Percentiles rank a stretch among this genome's conserved stretches.
These are phyloP conservation scores for Marsdenia floribunda DNA, from an alignment of 257 asterid genomes.

Conservation along the genomic window DNA sequence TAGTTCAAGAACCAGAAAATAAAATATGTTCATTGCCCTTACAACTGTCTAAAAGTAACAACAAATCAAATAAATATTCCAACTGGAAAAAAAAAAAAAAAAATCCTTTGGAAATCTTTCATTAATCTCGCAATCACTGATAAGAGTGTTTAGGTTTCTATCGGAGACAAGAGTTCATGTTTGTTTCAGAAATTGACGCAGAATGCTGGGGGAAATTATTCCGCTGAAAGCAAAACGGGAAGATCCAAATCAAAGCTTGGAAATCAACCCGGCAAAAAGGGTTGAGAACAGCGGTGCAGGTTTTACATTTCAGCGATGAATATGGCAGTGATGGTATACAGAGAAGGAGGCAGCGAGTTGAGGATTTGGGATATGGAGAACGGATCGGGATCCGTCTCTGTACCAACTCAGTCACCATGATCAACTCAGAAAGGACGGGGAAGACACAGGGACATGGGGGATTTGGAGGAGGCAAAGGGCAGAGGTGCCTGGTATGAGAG, in stretches of 20 bases:
- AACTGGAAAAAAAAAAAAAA: not conserved
- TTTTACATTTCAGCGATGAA: constrained; percentile 78
- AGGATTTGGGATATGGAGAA: no score
- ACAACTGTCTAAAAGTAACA: not conserved
- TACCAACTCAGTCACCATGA: constrained; percentile 66
- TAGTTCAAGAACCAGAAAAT: not conserved
- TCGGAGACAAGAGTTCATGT: not conserved
- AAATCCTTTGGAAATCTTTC: not conserved
- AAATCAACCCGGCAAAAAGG: constrained; percentile 81
- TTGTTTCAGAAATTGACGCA: constrained; percentile 57
- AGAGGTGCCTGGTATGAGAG: no score
- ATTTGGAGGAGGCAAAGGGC: not conserved
- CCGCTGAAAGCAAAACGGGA: constrained; percentile 87
- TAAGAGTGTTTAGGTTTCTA: not conserved
- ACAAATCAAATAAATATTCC: not conserved
- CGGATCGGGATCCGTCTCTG: constrained; percentile 93
- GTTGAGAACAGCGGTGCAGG: constrained; percentile 57
- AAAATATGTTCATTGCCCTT: not conserved
- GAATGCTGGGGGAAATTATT: constrained; percentile 78
- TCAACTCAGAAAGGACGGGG: constrained; percentile 1
- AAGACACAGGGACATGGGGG: not conserved
- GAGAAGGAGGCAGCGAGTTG: constrained; percentile 85
- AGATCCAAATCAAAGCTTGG: constrained; percentile 92
- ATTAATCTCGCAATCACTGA: not conserved
- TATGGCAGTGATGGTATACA: constrained; percentile 62